Conservation (phyloP, 2,329 filamentous ascomycete genomes). For the Fusarium clavum region DNA sequence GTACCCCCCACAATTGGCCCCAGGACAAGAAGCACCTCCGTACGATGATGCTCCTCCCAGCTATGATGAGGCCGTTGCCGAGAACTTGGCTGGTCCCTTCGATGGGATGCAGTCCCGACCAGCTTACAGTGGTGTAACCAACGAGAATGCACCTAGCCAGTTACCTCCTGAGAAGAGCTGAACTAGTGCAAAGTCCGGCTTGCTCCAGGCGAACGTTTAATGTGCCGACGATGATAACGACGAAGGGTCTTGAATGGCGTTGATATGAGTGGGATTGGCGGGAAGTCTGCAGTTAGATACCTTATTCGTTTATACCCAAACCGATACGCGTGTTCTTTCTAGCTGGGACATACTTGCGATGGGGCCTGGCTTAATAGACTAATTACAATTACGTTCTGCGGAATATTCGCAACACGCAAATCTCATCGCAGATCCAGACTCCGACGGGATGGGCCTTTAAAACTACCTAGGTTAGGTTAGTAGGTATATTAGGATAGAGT, state of each 20-base stretch:
- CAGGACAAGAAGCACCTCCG: slow-evolving; percentile 56
- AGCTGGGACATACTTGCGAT: background rate
- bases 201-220: slow-evolving; percentile 12
- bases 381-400: background rate
- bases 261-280: background rate
- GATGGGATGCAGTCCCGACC: slow-evolving; percentile 71
- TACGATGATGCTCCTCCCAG: slow-evolving; percentile 89
- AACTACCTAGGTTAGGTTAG: background rate
- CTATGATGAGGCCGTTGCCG: slow-evolving; percentile 92
- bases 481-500: background rate
- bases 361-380: background rate
- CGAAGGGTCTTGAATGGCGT: slow-evolving; percentile 9
- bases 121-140: slow-evolving; percentile 73
- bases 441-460: slow-evolving; percentile 9
- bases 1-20: slow-evolving; percentile 67
- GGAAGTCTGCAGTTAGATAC: slow-evolving; percentile 13
- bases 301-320: slow-evolving; percentile 9
- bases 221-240: slow-evolving; percentile 28
- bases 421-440: slow-evolving; percentile 15
- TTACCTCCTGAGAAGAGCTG: slow-evolving; percentile 58
- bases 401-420: background rate
- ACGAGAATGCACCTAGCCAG: slow-evolving; percentile 68
- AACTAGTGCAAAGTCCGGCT: slow-evolving; percentile 2
- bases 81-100: slow-evolving; percentile 76
- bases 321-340: background rate